Percentiles rank a stretch among this genome's conserved stretches.
Evolutionary conservation across 306 rosid genomes (phyloP).

Genomic region (Echinosophora koreensis): DNA sequence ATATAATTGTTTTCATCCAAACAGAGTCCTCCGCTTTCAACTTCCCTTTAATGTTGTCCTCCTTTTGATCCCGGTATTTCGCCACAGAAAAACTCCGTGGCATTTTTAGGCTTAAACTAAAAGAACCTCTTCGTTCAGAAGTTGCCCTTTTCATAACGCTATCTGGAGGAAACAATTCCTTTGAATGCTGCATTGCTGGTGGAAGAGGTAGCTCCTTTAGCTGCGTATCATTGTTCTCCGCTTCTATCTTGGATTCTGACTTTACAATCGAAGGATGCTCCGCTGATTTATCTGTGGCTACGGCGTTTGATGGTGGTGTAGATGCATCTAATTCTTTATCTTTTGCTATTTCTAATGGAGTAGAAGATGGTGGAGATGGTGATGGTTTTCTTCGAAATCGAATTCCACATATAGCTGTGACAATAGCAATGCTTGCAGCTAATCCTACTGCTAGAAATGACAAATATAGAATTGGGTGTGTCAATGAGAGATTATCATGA

Average conservation of each 20-base stretch:
- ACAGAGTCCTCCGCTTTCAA: conserved; percentile 66
- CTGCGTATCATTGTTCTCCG: neutral
- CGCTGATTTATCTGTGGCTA: neutral
- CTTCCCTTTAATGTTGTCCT: conserved; percentile 43
- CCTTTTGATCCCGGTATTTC: conserved; percentile 48
- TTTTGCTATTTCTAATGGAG: conserved; percentile 8
- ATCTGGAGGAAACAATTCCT: neutral
- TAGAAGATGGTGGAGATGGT: neutral
- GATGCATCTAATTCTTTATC: conserved; percentile 4
- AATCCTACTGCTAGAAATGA: conserved; percentile 57
- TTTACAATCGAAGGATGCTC: conserved; percentile 3
- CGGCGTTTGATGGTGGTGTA: neutral
- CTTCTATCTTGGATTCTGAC: neutral
- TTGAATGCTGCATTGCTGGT: conserved; percentile 54
- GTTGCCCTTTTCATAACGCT: conserved; percentile 55
- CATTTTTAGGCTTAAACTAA: conserved; percentile 61
- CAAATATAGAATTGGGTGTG: conserved; percentile 57
- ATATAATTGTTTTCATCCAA: conserved; percentile 88
- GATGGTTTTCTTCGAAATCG: conserved; percentile 48
- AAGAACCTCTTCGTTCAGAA: conserved; percentile 55
- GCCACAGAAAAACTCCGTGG: conserved; percentile 67
- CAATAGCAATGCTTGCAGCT: conserved; percentile 66
- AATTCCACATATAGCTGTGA: conserved; percentile 62
- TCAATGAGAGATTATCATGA: conserved; percentile 47
- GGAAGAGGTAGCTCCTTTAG: conserved; percentile 70